These are phyloP conservation scores for Aspergillus campestris DNA, from an alignment of 495 filamentous ascomycete species.

Conservation along the genomic window DNA sequence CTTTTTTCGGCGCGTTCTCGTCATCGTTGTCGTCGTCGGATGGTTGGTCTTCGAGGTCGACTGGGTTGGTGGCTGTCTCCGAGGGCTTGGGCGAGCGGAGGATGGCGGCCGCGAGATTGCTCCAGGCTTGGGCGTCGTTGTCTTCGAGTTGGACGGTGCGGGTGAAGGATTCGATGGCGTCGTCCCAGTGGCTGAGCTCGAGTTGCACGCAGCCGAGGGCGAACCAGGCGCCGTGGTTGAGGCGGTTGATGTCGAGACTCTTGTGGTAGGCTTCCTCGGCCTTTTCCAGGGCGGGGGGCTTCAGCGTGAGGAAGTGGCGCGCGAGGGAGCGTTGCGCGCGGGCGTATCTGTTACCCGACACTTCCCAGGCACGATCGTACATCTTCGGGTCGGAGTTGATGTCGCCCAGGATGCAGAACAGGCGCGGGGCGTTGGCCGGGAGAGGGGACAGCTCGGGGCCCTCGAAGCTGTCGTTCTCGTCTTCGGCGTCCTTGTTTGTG, in stretches of 20 bases:
- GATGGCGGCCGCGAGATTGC: slow-evolving; percentile 82
- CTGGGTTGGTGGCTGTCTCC: slow-evolving; percentile 5
- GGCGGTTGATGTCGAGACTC: slow-evolving; percentile 67
- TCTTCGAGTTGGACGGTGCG: slow-evolving; percentile 75
- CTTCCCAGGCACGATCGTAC: slow-evolving; percentile 84
- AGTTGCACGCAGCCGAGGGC: slow-evolving; percentile 82
- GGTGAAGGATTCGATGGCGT: slow-evolving; percentile 80
- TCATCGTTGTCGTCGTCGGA: slow-evolving; percentile 16
- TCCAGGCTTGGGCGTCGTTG: slow-evolving; percentile 86
- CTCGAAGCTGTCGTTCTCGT: slow-evolving; percentile 51
- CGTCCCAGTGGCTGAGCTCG: slow-evolving; percentile 62
- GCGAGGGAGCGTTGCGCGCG: slow-evolving; percentile 83
- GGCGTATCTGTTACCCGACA: slow-evolving; percentile 71
- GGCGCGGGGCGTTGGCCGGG: slow-evolving; percentile 73
- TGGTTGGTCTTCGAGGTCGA: slow-evolving; percentile 21
- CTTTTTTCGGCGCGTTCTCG: slow-evolving; percentile 9
- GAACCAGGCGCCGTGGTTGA: slow-evolving; percentile 80
- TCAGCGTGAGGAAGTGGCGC: slow-evolving; percentile 57
- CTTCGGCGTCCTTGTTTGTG: slow-evolving; percentile 28
- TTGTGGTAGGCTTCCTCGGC: slow-evolving; percentile 70
- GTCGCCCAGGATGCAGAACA: slow-evolving; percentile 93
- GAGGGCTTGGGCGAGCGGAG: slow-evolving; percentile 33
- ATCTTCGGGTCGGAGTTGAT: slow-evolving; percentile 62
- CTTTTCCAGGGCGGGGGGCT: slow-evolving; percentile 50
- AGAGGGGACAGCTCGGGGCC: slow-evolving; percentile 58